phyloP scores from a whole-genome alignment of 2,329 filamentous ascomycete species.

The Meredithiella fracta region DNA sequence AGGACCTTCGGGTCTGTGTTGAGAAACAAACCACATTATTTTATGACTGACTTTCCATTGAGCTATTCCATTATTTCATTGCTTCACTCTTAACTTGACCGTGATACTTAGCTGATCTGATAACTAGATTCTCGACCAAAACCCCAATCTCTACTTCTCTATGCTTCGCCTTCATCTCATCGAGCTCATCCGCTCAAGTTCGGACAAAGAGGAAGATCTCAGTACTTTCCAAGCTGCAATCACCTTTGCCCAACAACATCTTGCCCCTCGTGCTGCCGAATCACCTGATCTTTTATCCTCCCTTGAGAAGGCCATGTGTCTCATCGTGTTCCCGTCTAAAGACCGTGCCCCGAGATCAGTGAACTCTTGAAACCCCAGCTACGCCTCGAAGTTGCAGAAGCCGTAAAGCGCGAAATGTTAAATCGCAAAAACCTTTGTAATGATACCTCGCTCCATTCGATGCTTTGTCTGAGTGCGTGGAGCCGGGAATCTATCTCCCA shows the following conservation, averaged over 20 bases:
- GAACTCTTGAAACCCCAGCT: constrained; percentile 64
- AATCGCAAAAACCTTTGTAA: constrained; percentile 52
- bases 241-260: constrained; percentile 71
- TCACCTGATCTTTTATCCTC: constrained; percentile 70
- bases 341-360: constrained; percentile 60
- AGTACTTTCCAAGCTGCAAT: constrained; percentile 44
- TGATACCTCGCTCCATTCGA: constrained; percentile 65
- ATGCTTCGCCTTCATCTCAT: constrained; percentile 81
- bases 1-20: constrained; percentile 62
- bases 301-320: constrained; percentile 80
- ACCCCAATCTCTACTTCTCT: constrained; percentile 74
- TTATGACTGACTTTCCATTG: constrained; percentile 21
- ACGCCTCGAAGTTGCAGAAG: constrained; percentile 65
- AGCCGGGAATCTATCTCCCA: constrained; percentile 19
- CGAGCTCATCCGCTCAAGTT: constrained; percentile 73
- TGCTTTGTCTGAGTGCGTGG: constrained; percentile 74
- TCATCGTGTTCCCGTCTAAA: constrained; percentile 76
- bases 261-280: constrained; percentile 72
- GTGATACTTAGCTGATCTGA: constrained; percentile 6
- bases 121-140: constrained; percentile 64
- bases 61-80: neutral
- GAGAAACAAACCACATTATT: constrained; percentile 55
- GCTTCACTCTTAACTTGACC: neutral
- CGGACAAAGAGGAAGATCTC: constrained; percentile 53
- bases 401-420: constrained; percentile 80